Evolutionary conservation across 805 yeast species (phyloP), one percentile per base, ranked within the genome.

Genomic region (Ogataea trehalophila): DNA sequence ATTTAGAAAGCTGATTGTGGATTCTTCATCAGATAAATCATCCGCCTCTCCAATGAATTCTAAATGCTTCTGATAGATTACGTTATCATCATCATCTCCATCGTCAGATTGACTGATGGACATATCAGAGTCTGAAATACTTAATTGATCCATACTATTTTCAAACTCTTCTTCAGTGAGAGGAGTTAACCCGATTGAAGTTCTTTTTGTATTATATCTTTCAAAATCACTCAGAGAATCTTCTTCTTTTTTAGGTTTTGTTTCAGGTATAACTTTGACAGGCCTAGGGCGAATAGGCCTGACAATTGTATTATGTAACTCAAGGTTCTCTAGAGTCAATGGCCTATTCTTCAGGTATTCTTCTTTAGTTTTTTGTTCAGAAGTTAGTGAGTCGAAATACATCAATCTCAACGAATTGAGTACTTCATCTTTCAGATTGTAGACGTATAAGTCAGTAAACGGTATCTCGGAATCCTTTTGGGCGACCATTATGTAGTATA

Each of bases 141-240:
- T 75, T 47, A 74, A 70, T 36, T 73, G 71, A 36, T 76, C 81
- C 41, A 79, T 61, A 37, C 80, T 54, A 13, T 69, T 65, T 34
- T 82, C 87, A 56, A 85, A 86, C 58, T 83, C 81, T 3, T 65
- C 75, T 52, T 77, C 86, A 3, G 74, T 65, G 16, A 85, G 60
- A 0, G 78, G 68, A 0, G 69, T 61, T 41, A 78, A 65, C 0
- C 76, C 75, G 36, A 66, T 65, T 29, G 77, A 55, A 9, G 68
- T 60, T 46, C 91, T 69, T 60, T 82, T 83, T 45, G 78, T 52
- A 59, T 87, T 87, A 57, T 73, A 58, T 38, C 55, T 50, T 42
- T 50, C 56, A 35, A 53, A 55, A 41, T 60, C 62, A 33, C 49
- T 47, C 16, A 39, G 29, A 13, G 17, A 26, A 37, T 15, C 18